Evolutionary conservation across 768 basidiomycete species (phyloP), one percentile per base, ranked within the genome.

Genomic region (Tricholomella constricta): DNA sequence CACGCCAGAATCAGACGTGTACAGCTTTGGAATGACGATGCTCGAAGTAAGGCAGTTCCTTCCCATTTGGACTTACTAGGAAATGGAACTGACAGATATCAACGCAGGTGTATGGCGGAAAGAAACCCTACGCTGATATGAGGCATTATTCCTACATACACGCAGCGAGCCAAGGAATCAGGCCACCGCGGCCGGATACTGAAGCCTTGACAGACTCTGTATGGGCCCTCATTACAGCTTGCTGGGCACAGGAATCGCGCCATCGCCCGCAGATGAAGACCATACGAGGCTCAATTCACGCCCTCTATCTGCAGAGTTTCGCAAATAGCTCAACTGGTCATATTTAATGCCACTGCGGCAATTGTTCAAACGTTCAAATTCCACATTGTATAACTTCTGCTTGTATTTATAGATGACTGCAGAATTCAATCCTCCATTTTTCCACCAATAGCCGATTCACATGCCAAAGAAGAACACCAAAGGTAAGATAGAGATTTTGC

Each of bases 11-110:
- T 41, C 57, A 23, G 66, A 68, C 37, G 60, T 66, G 4, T 66
- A 62, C 44, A 60, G 60, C 23, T 66, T 68, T 45, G 65, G 57
- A 6, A 65, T 66, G 60, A 62, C 63, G 3, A 56, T 63, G 27
- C 54, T 68, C 10, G 65, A 68, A 49, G 66, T 68, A 22, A 40
- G 47, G 8, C 7, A n/a, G n/a, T n/a, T 17, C 36, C 19, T 46
- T 12, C 22, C 17, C 19, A 9, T 3, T 43, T 34, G 4, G 22
- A 41, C 17, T 14, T 2, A n/a, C n/a, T 27, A 27, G 2, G 6
- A 10, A 5, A 12, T 20, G 15, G 17, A 23, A 2, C 22, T 27
- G 19, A 44, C 22, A 20, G 25, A 32, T 22, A 2, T 8, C 10
- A 2, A 49, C 9, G 4, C n/a, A 58, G 57, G 41, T 58, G 4